A percentile compares a stretch with the other conserved stretches of the same genome.
Evolutionary conservation across 768 basidiomycete genomes (phyloP).

Genomic region (Suillus plorans): DNA sequence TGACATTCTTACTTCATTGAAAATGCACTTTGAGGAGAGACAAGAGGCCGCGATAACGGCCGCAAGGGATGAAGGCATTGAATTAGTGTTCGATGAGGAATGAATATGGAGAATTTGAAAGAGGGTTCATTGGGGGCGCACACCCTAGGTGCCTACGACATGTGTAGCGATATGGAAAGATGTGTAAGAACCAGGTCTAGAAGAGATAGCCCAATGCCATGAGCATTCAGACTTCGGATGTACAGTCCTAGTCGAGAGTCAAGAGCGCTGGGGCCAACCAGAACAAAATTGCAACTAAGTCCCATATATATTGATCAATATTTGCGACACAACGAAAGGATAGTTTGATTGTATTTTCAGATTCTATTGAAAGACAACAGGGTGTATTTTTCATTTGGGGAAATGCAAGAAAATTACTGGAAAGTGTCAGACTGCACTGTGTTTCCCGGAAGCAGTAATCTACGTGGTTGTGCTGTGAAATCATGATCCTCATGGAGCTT

Average conservation of each 20-base stretch:
- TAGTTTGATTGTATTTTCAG: too few relatives aligned
- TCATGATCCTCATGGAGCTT: neutral
- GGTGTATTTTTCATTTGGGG: too few relatives aligned
- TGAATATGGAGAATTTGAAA: neutral
- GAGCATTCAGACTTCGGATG: neutral
- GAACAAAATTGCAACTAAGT: too few relatives aligned
- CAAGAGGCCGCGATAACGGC: slow-evolving; percentile 45
- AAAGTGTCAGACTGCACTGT: too few relatives aligned
- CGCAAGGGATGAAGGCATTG: slow-evolving; percentile 53
- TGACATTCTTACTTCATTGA: slow-evolving; percentile 53
- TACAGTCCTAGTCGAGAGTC: too few relatives aligned
- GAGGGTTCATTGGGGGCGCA: neutral
- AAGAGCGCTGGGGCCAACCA: too few relatives aligned
- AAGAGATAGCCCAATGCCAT: neutral
- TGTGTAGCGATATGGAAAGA: neutral
- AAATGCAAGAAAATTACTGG: too few relatives aligned
- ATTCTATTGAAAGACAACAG: too few relatives aligned
- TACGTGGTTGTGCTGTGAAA: neutral
- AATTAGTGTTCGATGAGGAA: slow-evolving; percentile 47
- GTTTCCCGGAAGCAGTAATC: too few relatives aligned
- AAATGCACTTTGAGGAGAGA: slow-evolving; percentile 48
- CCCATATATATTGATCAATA: too few relatives aligned
- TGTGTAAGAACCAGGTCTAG: neutral
- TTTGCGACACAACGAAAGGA: too few relatives aligned
- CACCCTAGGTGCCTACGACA: neutral